These are phyloP conservation scores for Phoma sp. DNA, from an alignment of 2,329 filamentous ascomycete species.

Conservation along the genomic window DNA sequence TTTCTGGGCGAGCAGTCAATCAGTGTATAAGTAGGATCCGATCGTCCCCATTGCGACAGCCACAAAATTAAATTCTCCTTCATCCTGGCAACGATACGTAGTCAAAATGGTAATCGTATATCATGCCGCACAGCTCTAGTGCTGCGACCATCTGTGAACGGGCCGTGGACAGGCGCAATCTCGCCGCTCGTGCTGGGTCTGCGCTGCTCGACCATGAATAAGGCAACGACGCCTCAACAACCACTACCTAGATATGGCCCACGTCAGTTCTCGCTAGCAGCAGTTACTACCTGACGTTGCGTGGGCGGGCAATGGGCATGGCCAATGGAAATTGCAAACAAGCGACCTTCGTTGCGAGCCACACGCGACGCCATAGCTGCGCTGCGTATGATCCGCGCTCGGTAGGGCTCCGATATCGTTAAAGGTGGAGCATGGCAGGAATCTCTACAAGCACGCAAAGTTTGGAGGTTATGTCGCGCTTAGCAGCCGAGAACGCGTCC, in stretches of 20 bases:
- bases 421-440: background rate
- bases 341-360: background rate
- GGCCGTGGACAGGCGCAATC: background rate
- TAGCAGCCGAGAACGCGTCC: background rate
- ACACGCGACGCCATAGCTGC: background rate
- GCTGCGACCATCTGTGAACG: background rate
- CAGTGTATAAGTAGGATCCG: constrained; percentile 11
- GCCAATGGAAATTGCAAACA: background rate
- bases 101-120: background rate
- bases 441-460: constrained; percentile 35
- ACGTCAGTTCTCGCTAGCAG: background rate
- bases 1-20: constrained; percentile 5
- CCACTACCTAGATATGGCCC: background rate
- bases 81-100: constrained; percentile 2
- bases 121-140: constrained; percentile 1
- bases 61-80: constrained; percentile 1
- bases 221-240: background rate
- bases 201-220: background rate
- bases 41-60: constrained; percentile 1
- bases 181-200: background rate
- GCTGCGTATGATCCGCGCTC: constrained; percentile 1
- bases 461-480: constrained; percentile 18
- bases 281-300: background rate
- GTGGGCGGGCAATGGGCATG: too few relatives aligned
- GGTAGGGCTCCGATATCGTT: constrained; percentile 5